phyloP scores from a whole-genome alignment of 129 eudicot genomes.

The Escallonia herrerae region DNA sequence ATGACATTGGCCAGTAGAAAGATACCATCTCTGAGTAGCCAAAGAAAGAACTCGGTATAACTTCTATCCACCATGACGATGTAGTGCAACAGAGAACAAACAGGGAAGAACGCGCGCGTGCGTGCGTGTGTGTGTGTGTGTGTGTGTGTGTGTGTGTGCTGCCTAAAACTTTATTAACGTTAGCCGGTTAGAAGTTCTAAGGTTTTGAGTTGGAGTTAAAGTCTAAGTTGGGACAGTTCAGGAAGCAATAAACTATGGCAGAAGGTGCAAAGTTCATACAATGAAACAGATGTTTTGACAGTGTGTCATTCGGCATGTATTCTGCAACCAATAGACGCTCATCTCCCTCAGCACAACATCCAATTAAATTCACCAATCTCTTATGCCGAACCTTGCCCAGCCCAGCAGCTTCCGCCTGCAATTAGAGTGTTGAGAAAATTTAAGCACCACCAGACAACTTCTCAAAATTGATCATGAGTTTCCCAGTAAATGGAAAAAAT shows the following conservation, averaged over 20 bases:
- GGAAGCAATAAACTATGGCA: background rate
- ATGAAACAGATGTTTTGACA: constrained; percentile 96
- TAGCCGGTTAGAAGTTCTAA: no score
- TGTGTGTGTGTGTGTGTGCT: no score
- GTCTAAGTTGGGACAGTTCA: background rate
- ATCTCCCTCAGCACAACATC: constrained; percentile 99
- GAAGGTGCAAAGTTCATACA: constrained; percentile 43
- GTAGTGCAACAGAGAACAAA: no score
- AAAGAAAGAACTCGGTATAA: no score
- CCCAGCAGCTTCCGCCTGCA: constrained; percentile 94
- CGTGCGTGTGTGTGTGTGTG: no score
- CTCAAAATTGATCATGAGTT: constrained; percentile 3
- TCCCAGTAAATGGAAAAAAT: background rate
- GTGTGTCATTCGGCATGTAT: constrained; percentile 92
- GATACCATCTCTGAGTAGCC: no score
- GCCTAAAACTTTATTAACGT: no score
- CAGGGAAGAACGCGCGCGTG: no score
- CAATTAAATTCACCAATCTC: constrained; percentile 88
- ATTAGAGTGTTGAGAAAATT: constrained; percentile 8
- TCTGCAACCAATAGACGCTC: constrained; percentile 98
- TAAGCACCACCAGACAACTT: constrained; percentile 7
- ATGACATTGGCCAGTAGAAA: no score
- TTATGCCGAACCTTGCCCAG: constrained; percentile 93
- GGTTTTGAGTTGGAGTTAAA: background rate
- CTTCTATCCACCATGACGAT: no score